Evolutionary conservation across 2,329 filamentous ascomycete species (phyloP).

Genomic region (Trichoderma asperellum): DNA sequence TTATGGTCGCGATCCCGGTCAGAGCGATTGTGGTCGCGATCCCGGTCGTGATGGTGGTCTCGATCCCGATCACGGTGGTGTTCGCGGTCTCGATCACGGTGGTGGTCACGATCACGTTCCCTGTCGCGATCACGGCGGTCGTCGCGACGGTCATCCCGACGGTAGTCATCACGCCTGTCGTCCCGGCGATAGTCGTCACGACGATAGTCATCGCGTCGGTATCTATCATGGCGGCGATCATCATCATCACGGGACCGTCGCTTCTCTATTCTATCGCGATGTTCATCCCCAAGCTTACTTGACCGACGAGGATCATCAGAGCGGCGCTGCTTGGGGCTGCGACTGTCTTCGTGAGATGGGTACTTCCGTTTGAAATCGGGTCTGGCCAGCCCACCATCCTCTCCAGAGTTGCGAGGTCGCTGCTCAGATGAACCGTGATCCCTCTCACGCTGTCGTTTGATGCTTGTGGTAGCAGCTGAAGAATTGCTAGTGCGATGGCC

Average conservation of each 20-base stretch:
- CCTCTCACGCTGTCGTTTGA: constrained; percentile 52
- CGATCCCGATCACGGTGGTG: constrained; percentile 30
- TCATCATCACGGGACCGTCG: constrained; percentile 40
- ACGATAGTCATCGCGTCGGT: constrained; percentile 43
- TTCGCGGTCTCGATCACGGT: constrained; percentile 32
- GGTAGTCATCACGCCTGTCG: constrained; percentile 35
- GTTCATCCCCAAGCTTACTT: constrained; percentile 45
- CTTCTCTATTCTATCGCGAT: constrained; percentile 43
- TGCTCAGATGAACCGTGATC: constrained; percentile 48
- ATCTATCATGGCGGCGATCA: constrained; percentile 41
- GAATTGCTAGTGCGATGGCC: constrained; percentile 68
- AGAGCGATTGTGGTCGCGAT: constrained; percentile 34
- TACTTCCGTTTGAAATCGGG: constrained; percentile 66
- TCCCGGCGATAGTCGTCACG: constrained; percentile 36
- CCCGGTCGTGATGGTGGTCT: constrained; percentile 39
- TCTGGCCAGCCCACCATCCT: constrained; percentile 56
- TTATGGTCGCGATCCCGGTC: constrained; percentile 39
- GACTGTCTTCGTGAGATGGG: constrained; percentile 51
- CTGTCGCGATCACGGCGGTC: constrained; percentile 34
- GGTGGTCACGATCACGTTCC: constrained; percentile 24
- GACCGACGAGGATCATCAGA: constrained; percentile 47
- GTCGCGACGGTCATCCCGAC: constrained; percentile 34
- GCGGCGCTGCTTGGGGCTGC: constrained; percentile 50
- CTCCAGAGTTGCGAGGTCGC: constrained; percentile 55
- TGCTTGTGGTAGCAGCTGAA: constrained; percentile 66